These are phyloP conservation scores for Chamaenerion angustifolium DNA, from an alignment of 345 rosid genomes.

Conservation along the genomic window DNA sequence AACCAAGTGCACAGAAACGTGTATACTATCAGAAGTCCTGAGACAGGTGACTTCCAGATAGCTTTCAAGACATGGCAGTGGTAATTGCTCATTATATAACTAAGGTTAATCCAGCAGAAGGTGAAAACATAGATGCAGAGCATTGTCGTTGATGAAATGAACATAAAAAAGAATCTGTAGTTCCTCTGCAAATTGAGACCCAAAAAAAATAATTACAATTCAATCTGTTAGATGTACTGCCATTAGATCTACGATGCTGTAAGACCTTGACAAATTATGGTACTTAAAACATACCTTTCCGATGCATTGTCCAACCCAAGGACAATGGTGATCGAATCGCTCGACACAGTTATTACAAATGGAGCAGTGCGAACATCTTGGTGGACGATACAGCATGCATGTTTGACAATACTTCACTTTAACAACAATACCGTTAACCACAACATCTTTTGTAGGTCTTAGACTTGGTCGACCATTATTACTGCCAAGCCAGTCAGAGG, in stretches of 20 bases:
- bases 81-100: conserved; percentile 37
- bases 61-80: conserved; percentile 49
- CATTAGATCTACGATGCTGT: no score
- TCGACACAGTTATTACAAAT: conserved; percentile 90
- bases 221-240: background rate
- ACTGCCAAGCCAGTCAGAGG: conserved; percentile 33
- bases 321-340: conserved; percentile 93
- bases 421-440: conserved; percentile 45
- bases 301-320: conserved; percentile 98
- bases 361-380: conserved; percentile 93
- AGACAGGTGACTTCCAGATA: conserved; percentile 50
- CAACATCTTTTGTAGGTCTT: conserved; percentile 62
- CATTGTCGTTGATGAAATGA: conserved; percentile 72
- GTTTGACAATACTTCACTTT: conserved; percentile 84
- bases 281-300: conserved; percentile 41
- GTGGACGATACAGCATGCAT: conserved; percentile 87
- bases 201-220: background rate
- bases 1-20: conserved; percentile 66
- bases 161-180: conserved; percentile 91
- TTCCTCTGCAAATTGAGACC: conserved; percentile 42
- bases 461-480: conserved; percentile 23
- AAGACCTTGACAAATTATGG: no score
- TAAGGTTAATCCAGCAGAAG: conserved; percentile 66
- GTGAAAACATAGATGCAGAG: conserved; percentile 71
- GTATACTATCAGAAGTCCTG: conserved; percentile 61